phyloP scores from a whole-genome alignment of 768 basidiomycete species.

The Hydnomerulius pinastri region DNA sequence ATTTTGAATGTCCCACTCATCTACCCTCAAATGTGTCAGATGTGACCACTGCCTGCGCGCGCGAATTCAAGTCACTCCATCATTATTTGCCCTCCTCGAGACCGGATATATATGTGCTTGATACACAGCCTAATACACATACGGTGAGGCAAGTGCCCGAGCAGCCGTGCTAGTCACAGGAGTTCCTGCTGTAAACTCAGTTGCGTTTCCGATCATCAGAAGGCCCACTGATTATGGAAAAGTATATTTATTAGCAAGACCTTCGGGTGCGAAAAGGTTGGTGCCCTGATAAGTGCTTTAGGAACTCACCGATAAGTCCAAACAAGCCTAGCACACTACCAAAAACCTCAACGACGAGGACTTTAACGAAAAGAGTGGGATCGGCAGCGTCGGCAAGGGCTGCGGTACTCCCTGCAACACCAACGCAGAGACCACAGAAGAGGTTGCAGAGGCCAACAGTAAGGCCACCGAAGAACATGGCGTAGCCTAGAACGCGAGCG shows the following conservation, averaged over 20 bases:
- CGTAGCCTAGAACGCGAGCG: constrained; percentile 58
- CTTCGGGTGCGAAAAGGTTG: too few relatives aligned
- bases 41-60: too few relatives aligned
- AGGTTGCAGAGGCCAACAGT: constrained; percentile 95
- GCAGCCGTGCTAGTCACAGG: constrained; percentile 33
- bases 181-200: constrained; percentile 48
- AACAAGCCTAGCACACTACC: constrained; percentile 90
- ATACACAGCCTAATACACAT: constrained; percentile 30
- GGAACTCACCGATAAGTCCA: constrained; percentile 88
- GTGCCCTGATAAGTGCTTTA: too few relatives aligned
- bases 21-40: too few relatives aligned
- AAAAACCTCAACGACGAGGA: constrained; percentile 95
- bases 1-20: too few relatives aligned
- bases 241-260: not conserved
- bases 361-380: constrained; percentile 92
- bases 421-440: constrained; percentile 92
- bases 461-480: constrained; percentile 96
- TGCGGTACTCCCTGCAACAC: constrained; percentile 93
- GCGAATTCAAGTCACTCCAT: too few relatives aligned
- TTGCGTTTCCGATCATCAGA: constrained; percentile 71
- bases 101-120: too few relatives aligned
- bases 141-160: constrained; percentile 33
- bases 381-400: constrained; percentile 95
- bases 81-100: too few relatives aligned
- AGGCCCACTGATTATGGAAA: constrained; percentile 62